A percentile compares a stretch with the other conserved stretches of the same genome.
These are phyloP conservation scores for Crithidia bombi DNA, from an alignment of 208 protist genomes.

Conservation along the genomic window DNA sequence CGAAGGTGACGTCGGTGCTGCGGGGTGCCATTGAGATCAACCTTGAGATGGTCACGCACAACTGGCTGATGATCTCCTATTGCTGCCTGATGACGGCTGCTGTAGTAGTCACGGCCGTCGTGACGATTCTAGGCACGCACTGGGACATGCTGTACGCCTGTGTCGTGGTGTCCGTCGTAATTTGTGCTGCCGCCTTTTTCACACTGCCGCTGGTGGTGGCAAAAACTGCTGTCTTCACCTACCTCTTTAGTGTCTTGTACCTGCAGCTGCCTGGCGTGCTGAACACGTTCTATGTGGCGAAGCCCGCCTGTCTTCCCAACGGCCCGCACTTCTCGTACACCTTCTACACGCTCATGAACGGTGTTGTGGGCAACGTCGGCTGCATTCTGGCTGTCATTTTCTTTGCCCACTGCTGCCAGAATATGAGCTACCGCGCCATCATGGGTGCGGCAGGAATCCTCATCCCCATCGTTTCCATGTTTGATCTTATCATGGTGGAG, in stretches of 20 bases:
- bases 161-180: constrained; percentile 26
- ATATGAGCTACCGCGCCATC: constrained; percentile 54
- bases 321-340: constrained; percentile 74
- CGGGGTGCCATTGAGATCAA: constrained; percentile 40
- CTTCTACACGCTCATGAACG: constrained; percentile 61
- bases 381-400: constrained; percentile 49
- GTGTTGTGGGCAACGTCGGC: constrained; percentile 44
- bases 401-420: constrained; percentile 59
- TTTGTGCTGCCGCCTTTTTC: constrained; percentile 31
- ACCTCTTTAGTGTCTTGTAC: constrained; percentile 44
- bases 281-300: constrained; percentile 66
- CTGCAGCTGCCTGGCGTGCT: constrained; percentile 60
- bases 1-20: constrained; percentile 22
- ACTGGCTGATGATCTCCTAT: constrained; percentile 42
- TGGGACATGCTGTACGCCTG: constrained; percentile 39
- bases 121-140: constrained; percentile 41
- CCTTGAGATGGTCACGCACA: constrained; percentile 27
- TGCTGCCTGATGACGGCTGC: constrained; percentile 40
- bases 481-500: constrained; percentile 79
- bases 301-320: constrained; percentile 45
- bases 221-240: constrained; percentile 43
- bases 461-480: constrained; percentile 53
- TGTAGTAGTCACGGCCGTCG: constrained; percentile 34
- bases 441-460: constrained; percentile 65
- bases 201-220: constrained; percentile 47